Base-by-base conservation (phyloP, 2,329 filamentous ascomycete species). In the Eutypella sp. region DNA sequence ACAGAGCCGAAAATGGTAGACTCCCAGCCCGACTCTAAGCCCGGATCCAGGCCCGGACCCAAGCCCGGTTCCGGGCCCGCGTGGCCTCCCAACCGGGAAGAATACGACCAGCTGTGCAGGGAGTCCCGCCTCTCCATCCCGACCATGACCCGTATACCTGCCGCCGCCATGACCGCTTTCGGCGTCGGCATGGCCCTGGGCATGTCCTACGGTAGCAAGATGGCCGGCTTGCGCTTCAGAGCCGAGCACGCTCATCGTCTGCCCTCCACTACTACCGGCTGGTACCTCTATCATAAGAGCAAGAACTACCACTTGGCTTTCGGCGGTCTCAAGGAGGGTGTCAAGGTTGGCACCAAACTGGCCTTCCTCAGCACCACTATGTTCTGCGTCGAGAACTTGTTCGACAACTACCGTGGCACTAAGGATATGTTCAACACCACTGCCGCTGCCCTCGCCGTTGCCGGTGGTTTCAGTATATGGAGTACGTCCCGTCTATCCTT, bases 261-360 rank as follows among this genome's bases (percentile, higher is more conserved):
- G 51, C 93, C 93, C 18, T 83, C 81, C 3, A 84, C 84, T 1
- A 84, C 88, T 22, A 81, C 84, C 2, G 92, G 90, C 16, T 99
- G 93, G 93, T 99, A 92, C 64, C 79, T 97, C n/a, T 99, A 99
- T 67, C 92, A 97, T 73, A 96, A 96, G 70, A 89, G 83, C 63
- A 97, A 97, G 68, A 97, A 96, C 68, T 97, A 99, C 71, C 82
- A 89, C 58, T 79, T 86, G 42, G 84, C 88, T 58, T 77, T 86
- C 19, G 87, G 86, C 5, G 92, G 87, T 1, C 71, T 95, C 16
- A 81, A 81, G 43, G 89, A 95, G 59, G 93, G 89, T 0, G 57
- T 89, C 41, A 82, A 78, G 54, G 88, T 93, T 76, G 90, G 86
- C 1, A 63, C 71, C 25, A 82, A 79, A 55, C 74, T 95, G 5